Evolutionary conservation across 2,329 filamentous ascomycete genomes (phyloP), one percentile per base, ranked within the genome.

Genomic region (Aspergillus novofumigatus): DNA sequence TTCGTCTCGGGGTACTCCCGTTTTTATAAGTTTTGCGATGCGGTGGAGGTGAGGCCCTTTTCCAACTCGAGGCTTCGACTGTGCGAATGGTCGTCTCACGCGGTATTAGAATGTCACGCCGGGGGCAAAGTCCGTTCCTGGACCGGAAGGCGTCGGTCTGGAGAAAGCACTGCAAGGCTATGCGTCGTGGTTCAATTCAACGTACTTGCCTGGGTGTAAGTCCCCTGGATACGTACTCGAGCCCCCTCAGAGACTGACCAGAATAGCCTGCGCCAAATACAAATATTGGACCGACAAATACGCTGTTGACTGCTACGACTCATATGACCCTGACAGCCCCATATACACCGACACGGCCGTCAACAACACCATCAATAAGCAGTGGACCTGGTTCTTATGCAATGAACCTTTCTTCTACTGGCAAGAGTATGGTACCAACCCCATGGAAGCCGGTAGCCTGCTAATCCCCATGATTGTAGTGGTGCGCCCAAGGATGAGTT

Each of bases 381-480:
- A 84, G 59, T 87, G 83, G 83, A 67, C 75, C 7, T 87, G 84
- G 84, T 78, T 86, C 70, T 75, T 79, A 1, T 87, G 85, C 75
- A 86, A 87, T 65, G 82, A 87, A 67, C 83, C 84, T n/a, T 80
- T 83, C 56, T 80, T 74, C 55, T 83, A 79, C 69, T 86, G 80
- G 78, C 81, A 84, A 67, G 78, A 79, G 73, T 79, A 67, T 64
- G 77, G 55, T 48, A 26, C 23, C 3, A 23, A 28, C 10, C 9
- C 4, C 3, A 6, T 25, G 5, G 6, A 45, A 8, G 1, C 21
- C 9, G 28, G 2, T n/a, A 17, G 17, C 8, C 11, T 17, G 50
- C 72, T 78, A 49, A 73, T 71, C 59, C 76, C 67, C 62, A 6
- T 76, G 74, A 71, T 72, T 75, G 21, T 32, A 76, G 75, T 58